Base-by-base conservation (phyloP, 2,329 filamentous ascomycete species). In the Pseudofabraea citricarpa region DNA sequence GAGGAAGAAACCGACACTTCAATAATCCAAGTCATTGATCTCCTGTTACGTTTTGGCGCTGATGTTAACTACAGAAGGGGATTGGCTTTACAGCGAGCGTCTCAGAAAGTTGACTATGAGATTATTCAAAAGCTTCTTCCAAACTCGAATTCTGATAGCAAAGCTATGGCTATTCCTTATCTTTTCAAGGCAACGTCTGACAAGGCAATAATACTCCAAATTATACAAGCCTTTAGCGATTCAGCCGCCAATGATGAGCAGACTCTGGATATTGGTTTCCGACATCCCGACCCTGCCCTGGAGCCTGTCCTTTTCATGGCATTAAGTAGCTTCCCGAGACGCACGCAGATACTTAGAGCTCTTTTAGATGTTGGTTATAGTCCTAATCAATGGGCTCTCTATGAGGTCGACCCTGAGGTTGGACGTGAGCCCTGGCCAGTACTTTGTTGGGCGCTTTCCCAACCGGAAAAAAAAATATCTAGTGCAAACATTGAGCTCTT, bases 401-500 rank as follows among this genome's bases (percentile, higher is more conserved):
- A 22, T 4, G 35, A 45, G 12, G 67, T 79, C 44, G 77, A 82
- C 44, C 19, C 40, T 10, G 40, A 37, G 6, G 19, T 21, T 23
- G 36, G 20, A 31, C 7, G 22, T 18, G 81, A 85, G 56, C 64
- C 69, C 8, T 68, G 81, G 32, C 75, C 75, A 2, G 64, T 81
- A 2, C 63, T 85, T 5, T 64, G 75, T 37, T 85, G 81, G 81
- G 73, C 77, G 0, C 66, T 85, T 41, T 63, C 77, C 6, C 81
- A 85, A 51, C 77, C 80, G 0, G 76, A 83, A 50, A 84, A 84
- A 59, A 74, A 72, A 48, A 71, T 85, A 33, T 82, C 79, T 58
- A 77, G 71, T 24, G 60, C 66, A 2, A 65, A 83, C 35, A 75
- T 85, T 47, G 67, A 75, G 49, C 61, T 79, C 31, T 64, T 86